Evolutionary conservation across 148 eudicot species (phyloP).

Genomic region (Camellia japonica): DNA sequence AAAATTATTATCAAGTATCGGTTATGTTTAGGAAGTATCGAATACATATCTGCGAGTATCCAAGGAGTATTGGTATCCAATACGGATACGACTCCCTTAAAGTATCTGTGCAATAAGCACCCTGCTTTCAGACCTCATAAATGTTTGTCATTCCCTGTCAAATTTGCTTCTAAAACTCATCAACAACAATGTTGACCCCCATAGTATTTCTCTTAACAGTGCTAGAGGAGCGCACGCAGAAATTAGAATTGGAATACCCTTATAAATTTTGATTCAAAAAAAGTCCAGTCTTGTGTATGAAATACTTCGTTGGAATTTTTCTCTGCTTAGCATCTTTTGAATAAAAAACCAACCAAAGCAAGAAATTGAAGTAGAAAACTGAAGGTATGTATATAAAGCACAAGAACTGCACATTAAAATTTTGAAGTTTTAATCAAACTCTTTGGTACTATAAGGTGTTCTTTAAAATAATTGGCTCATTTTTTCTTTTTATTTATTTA

Average conservation of each 20-base stretch:
- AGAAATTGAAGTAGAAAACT: neutral
- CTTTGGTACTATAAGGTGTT: neutral
- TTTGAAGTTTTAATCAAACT: slow-evolving; percentile 1
- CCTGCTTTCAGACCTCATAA: neutral
- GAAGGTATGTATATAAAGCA: slow-evolving; percentile 10
- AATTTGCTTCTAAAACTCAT: neutral
- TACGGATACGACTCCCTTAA: no score
- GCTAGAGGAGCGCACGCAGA: no score
- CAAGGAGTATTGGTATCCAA: no score
- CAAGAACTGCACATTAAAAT: neutral
- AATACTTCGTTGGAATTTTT: neutral
- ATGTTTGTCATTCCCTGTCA: neutral
- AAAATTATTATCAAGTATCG: no score
- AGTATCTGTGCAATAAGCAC: neutral
- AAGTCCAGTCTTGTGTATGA: neutral
- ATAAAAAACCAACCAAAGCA: neutral
- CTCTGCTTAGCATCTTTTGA: neutral
- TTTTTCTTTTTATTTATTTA: no score
- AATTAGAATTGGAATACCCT: neutral
- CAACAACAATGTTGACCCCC: neutral
- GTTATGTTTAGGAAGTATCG: no score
- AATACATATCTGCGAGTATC: no score
- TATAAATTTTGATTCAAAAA: neutral
- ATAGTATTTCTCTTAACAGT: neutral
- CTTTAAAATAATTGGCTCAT: no score